Base-by-base conservation (phyloP, 495 filamentous ascomycete genomes). In the Cercophora scortea region DNA sequence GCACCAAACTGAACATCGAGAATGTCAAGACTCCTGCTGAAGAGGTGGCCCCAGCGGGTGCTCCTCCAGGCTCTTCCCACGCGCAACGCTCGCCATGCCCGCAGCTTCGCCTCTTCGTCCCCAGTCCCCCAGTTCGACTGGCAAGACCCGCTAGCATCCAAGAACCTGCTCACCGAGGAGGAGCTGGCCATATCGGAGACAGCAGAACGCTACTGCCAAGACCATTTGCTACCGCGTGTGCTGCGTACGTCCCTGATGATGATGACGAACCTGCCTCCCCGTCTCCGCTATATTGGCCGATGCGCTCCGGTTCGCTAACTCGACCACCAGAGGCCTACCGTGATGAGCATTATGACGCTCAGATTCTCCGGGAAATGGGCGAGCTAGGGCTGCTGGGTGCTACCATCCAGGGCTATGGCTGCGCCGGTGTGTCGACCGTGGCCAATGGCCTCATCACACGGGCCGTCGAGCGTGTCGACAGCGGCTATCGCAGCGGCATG, bases 381-480 rank as follows among this genome's bases (percentile, higher is more conserved):
- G 90, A 95, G 60, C 72, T 98, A 13, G 93, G 93, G 35, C 79
- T 98, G 0, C 75, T 98, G 10, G 93, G 93, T 33, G 86, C 93
- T 44, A 95, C 86, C 34, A 93, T 98, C 54, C 66, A 94, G 45
- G 93, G 93, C 39, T 95, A 96, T 56, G 93, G 80, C 6, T 98
- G 93, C 63, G 92, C 94, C n/a, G 93, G 94, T 43, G 88, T 87
- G 6, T 91, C 88, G 59, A 90, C 83, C 48, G 90, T 98, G 34
- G 90, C 94, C 1, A 87, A 86, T 3, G 94, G 93, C 13, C 74
- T 98, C 51, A 96, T 98, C 69, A 96, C 89, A 17, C 84, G 93
- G 62, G 93, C 93, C 56, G 94, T 98, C 10, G 93, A 98, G 73
- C 81, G 93, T 43, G 90, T 98, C 39, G 93, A 98, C 65, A 91